Evolutionary conservation across 2,329 filamentous ascomycete species (phyloP).

Genomic region (Teratosphaeria zuluensis): DNA sequence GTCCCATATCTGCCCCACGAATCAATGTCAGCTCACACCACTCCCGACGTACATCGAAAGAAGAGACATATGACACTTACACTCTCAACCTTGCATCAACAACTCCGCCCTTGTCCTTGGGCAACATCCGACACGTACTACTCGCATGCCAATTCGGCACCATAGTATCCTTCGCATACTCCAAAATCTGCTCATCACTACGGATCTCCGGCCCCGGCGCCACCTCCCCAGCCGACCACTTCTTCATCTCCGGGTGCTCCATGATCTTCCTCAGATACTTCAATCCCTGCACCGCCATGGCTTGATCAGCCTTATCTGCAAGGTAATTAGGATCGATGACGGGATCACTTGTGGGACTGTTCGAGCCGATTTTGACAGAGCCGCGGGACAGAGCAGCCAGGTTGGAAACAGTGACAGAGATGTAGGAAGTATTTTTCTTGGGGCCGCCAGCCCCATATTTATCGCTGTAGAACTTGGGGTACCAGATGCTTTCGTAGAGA

Average conservation of each 20-base stretch:
- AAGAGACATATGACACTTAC: neutral
- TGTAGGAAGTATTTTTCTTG: neutral
- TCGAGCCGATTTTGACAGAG: slow-evolving; percentile 27
- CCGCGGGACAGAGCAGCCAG: slow-evolving; percentile 34
- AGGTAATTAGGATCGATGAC: slow-evolving; percentile 18
- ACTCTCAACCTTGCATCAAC: slow-evolving; percentile 17
- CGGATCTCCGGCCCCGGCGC: slow-evolving; percentile 65
- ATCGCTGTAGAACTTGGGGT: neutral
- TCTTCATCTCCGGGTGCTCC: slow-evolving; percentile 1
- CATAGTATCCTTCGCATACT: slow-evolving; percentile 48
- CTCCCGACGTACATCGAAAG: neutral
- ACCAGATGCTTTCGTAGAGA: neutral
- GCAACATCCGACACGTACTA: slow-evolving; percentile 13
- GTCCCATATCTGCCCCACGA: slow-evolving; percentile 8
- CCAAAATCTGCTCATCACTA: slow-evolving; percentile 68
- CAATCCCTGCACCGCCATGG: slow-evolving; percentile 2
- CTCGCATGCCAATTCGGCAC: neutral
- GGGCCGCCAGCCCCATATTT: neutral
- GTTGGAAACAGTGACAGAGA: neutral
- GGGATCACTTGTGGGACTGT: slow-evolving; percentile 11
- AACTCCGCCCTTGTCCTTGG: slow-evolving; percentile 13
- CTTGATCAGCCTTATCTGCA: slow-evolving; percentile 40
- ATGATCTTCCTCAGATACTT: slow-evolving; percentile 9
- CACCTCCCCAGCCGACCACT: slow-evolving; percentile 44
- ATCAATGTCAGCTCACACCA: neutral